These are phyloP conservation scores for Myriosclerotinia curreyana DNA, from an alignment of 2,329 filamentous ascomycete genomes.

Conservation along the genomic window DNA sequence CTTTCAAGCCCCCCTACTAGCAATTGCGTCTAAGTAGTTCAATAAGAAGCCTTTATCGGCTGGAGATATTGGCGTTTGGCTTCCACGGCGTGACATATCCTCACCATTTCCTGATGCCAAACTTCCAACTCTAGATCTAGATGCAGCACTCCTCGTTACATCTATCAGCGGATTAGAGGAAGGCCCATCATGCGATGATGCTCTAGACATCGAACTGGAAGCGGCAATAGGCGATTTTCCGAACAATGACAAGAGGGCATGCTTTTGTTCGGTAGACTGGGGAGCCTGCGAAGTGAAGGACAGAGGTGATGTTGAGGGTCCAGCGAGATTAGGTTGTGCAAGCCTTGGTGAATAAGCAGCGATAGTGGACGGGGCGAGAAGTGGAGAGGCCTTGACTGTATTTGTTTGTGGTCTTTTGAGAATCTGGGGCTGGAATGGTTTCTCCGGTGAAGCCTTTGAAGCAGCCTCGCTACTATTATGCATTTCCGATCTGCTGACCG, in stretches of 20 bases:
- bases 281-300: conserved; percentile 33
- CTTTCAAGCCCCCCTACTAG: conserved; percentile 27
- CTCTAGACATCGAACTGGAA: conserved; percentile 18
- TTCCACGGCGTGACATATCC: conserved; percentile 44
- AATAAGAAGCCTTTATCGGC: conserved; percentile 74
- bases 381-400: conserved; percentile 27
- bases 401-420: conserved; percentile 48
- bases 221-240: conserved; percentile 28
- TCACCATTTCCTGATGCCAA: conserved; percentile 33
- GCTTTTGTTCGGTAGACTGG: conserved; percentile 47
- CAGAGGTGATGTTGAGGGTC: conserved; percentile 11
- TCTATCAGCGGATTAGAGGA: conserved; percentile 24
- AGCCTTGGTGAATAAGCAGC: conserved; percentile 34
- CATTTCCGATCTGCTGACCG: conserved; percentile 2
- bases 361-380: conserved; percentile 27
- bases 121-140: conserved; percentile 37
- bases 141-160: conserved; percentile 22
- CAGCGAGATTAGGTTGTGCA: background rate
- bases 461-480: conserved; percentile 9
- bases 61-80: conserved; percentile 58
- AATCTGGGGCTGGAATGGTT: conserved; percentile 53
- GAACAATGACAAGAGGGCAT: conserved; percentile 42
- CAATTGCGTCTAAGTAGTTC: conserved; percentile 62
- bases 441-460: conserved; percentile 37
- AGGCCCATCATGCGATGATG: conserved; percentile 19